phyloP scores from a whole-genome alignment of 306 rosid species.

The Rosa persica region DNA sequence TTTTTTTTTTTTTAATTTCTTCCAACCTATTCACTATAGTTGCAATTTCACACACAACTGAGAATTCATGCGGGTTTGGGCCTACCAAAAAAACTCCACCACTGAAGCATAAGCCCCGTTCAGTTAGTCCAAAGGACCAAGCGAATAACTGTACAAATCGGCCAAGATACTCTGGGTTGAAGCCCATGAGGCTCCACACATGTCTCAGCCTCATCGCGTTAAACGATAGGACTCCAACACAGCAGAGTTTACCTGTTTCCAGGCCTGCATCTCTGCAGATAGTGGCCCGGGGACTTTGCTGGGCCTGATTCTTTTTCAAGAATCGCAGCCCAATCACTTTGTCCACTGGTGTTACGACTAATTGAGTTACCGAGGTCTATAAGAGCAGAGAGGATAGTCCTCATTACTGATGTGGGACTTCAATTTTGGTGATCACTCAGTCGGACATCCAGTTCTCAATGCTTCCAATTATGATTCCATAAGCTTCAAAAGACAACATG shows the following conservation, averaged over 20 bases:
- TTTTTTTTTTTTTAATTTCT: no score
- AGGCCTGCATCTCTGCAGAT: constrained; percentile 22
- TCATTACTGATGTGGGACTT: background rate
- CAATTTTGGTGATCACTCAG: no score
- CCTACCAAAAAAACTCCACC: background rate
- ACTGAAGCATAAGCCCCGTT: constrained; percentile 23
- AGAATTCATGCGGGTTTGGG: no score
- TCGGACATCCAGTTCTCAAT: no score
- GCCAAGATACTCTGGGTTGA: constrained; percentile 7
- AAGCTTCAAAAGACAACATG: background rate
- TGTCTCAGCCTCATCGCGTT: background rate
- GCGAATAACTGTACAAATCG: constrained; percentile 24
- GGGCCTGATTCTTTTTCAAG: background rate
- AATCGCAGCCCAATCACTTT: background rate
- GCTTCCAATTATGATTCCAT: no score
- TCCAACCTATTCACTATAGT: no score
- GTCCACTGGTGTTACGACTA: accelerated
- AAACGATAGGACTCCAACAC: background rate
- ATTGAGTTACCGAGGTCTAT: accelerated
- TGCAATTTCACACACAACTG: no score
- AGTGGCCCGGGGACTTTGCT: constrained; percentile 16
- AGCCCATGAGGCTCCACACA: constrained; percentile 4
- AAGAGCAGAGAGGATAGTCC: background rate
- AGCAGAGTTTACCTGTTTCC: background rate
- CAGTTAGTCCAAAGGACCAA: background rate